Conservation (phyloP, 768 basidiomycete species). For the Rossbeevera mucosa region DNA sequence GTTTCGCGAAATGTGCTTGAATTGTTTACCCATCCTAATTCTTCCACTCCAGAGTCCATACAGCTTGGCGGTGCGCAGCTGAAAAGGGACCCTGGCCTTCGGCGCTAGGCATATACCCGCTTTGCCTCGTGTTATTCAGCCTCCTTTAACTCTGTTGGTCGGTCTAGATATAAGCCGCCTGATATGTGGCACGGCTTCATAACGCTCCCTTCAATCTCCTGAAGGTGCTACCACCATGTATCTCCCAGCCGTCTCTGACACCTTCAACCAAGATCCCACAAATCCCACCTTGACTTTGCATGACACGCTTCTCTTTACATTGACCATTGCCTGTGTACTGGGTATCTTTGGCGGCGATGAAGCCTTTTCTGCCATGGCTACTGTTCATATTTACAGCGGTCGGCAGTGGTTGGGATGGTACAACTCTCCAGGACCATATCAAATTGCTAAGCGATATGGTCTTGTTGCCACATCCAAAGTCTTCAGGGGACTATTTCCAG, state of each 20-base stretch:
- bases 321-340: slow-evolving; percentile 24
- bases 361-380: slow-evolving; percentile 29
- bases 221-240: not conserved
- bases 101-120: too few species aligned
- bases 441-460: not conserved
- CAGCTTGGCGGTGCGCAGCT: not conserved
- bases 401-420: slow-evolving; percentile 12
- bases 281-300: not conserved
- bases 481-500: slow-evolving; percentile 6
- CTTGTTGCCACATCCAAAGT: slow-evolving; percentile 14
- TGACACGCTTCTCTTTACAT: slow-evolving; percentile 1
- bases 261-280: not conserved
- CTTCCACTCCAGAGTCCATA: not conserved
- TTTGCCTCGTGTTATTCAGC: not conserved
- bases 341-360: slow-evolving; percentile 32
- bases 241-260: not conserved
- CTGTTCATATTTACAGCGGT: slow-evolving; percentile 22
- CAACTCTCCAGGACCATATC: too few species aligned
- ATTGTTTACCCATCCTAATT: not conserved
- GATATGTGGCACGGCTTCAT: too few species aligned
- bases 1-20: too few species aligned
- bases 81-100: not conserved
- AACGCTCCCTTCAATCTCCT: not conserved
- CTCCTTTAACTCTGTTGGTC: too few species aligned
- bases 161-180: too few species aligned